phyloP scores from a whole-genome alignment of 129 eudicot species.

The Saposhnikovia divaricata region DNA sequence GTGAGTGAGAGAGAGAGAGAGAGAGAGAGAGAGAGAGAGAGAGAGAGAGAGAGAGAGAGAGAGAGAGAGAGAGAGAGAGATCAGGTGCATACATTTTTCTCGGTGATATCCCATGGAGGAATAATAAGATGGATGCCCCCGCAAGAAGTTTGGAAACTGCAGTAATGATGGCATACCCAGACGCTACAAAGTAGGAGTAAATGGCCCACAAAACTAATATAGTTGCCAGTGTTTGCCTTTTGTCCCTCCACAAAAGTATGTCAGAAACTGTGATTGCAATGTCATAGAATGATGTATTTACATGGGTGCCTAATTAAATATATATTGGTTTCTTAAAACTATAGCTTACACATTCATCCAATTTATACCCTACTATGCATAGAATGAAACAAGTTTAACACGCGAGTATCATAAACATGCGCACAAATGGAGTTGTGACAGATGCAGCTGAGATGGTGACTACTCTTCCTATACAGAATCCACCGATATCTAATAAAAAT shows the following conservation, averaged over 20 bases:
- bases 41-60: slow-evolving; percentile 7
- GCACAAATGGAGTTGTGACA: not conserved
- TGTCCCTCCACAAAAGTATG: slow-evolving; percentile 76
- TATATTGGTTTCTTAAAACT: not conserved
- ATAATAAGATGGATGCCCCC: slow-evolving; percentile 40
- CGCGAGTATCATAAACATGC: not conserved
- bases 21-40: slow-evolving; percentile 7
- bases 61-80: slow-evolving; percentile 11
- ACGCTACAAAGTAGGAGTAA: slow-evolving; percentile 52
- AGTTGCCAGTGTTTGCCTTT: slow-evolving; percentile 41
- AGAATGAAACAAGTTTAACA: not conserved
- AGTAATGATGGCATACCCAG: slow-evolving; percentile 58
- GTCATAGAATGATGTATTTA: not conserved
- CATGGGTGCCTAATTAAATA: not conserved
- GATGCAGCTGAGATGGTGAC: slow-evolving; percentile 1
- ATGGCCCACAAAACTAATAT: slow-evolving; percentile 43
- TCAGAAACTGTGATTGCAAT: slow-evolving; percentile 59
- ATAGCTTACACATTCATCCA: not conserved
- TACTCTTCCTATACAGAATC: not conserved
- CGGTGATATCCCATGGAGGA: slow-evolving; percentile 59
- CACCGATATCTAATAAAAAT: not conserved
- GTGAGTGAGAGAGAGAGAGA: slow-evolving; percentile 4
- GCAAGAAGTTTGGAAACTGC: slow-evolving; percentile 53
- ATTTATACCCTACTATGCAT: not conserved
- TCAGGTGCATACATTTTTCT: slow-evolving; percentile 39